Base-by-base conservation (phyloP, 805 yeast species). In the Wickerhamomyces bisporus region DNA sequence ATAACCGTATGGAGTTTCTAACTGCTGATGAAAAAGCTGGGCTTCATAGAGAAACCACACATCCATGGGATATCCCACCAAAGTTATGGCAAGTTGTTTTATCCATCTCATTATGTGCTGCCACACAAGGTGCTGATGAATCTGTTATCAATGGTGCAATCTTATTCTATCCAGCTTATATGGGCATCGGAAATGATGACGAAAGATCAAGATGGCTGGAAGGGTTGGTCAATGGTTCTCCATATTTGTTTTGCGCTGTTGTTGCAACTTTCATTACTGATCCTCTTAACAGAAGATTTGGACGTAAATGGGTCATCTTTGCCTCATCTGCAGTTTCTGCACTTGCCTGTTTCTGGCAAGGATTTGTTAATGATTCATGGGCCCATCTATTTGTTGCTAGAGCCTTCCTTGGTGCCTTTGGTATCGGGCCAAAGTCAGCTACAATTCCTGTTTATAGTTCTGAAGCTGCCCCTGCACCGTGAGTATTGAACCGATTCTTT, bases 101-200 rank as follows among this genome's bases (percentile, higher is more conserved):
- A 12, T 71, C 79, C 47, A 78, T 82, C n/a, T 80, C 87, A 2
- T 70, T 81, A 75, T 82, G 85, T 36, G 89, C 88, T 16, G 84
- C 84, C 16, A 82, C 81, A 29, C 87, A 81, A 57, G 88, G 89
- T 58, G 81, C 82, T 80, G 88, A 82, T 60, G 86, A 82, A 57
- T 66, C 85, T 5, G 86, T 82, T 17, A 75, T 81, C 42, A 81
- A 80, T 49, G 89, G 89, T 47, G 88, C 88, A 7, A 67, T 73
- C 38, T 58, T 81, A 36, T 76, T 74, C 53, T 81, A 77, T 55
- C 84, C 85, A 2, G 38, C 46, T 2, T 70, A 64, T 17, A 68
- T 81, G 54, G 80, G 79, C 3, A 65, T 82, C 31, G 70, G 64
- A 15, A 49, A 58, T 15, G 68, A 58, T 16, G 65, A 69, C 32